phyloP scores from a whole-genome alignment of 345 rosid species.

The Gossypium stocksii region DNA sequence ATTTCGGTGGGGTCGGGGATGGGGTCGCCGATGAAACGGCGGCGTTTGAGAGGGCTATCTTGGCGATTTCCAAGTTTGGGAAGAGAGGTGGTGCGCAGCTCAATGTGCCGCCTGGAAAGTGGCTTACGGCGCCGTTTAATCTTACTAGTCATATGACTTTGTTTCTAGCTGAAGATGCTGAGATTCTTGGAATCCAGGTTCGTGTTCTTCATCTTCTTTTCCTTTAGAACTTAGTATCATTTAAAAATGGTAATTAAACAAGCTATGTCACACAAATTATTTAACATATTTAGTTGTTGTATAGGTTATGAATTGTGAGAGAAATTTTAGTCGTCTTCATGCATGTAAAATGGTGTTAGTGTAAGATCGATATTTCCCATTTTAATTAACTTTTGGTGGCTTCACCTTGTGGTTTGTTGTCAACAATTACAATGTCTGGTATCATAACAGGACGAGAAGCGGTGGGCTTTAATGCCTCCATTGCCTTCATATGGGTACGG shows the following conservation, averaged over 20 bases:
- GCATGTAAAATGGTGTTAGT: background rate
- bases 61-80: conserved; percentile 66
- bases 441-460: conserved; percentile 47
- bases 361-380: background rate
- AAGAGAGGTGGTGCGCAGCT: conserved; percentile 85
- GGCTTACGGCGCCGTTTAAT: conserved; percentile 97
- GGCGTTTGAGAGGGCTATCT: conserved; percentile 88
- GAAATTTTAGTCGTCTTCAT: too few relatives aligned
- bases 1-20: conserved; percentile 91
- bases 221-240: background rate
- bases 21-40: conserved; percentile 73
- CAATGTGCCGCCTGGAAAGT: conserved; percentile 86
- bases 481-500: conserved; percentile 69
- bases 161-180: conserved; percentile 80
- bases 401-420: background rate
- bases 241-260: background rate
- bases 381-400: background rate
- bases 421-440: background rate
- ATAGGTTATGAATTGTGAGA: background rate
- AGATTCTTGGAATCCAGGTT: conserved; percentile 83
- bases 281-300: background rate
- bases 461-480: conserved; percentile 63
- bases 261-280: conserved; percentile 1
- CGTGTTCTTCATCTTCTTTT: conserved; percentile 11
- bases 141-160: conserved; percentile 90